Base-by-base conservation (phyloP, 108 stramenopile species). In the Skeletonema marinoi region DNA sequence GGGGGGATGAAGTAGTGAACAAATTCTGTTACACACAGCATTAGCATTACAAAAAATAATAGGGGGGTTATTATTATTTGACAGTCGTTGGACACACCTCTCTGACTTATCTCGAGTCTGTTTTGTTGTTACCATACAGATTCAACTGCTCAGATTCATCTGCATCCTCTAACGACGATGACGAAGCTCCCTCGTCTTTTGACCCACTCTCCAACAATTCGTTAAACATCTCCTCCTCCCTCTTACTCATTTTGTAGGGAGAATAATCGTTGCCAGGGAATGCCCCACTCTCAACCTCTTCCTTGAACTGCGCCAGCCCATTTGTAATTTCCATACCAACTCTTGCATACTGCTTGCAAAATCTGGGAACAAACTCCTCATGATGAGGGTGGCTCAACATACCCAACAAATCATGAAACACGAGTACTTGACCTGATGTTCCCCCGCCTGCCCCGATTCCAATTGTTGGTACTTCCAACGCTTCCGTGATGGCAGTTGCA, bases 371-470 rank as follows among this genome's bases (percentile, higher is more conserved):
- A 70, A 97, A 97, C 68, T 93, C 89, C 60, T 93, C 95, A 71
- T 99, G 99, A 84, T 99, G 99, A 0, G 98, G 98, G 85, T 98
- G 98, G 42, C 87, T 87, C 68, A 90, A 78, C 96, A 99, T 97
- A 19, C 99, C 99, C 50, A 99, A 77, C 95, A 98, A 92, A 82
- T 99, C 99, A 75, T 99, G 98, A 78, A 93, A 98, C 6, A 99
- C 99, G n/a, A 99, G 70, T 13, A 96, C 96, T 70, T 96, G 96
- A 8, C 96, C 96, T 2, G 93, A 94, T 6, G 96, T 96, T 38
- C 88, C 83, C n/a, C 90, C 88, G 14, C 99, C 99, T 1, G 99
- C 98, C 44, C 99, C 99, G 44, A 99, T 99, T 36, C 99, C 99
- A 78, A 99, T 99, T 36, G 97, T 97, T 16, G 99, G 98, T 59